Base-by-base conservation (phyloP, 441 rosid species). In the Jatropha podagrica region DNA sequence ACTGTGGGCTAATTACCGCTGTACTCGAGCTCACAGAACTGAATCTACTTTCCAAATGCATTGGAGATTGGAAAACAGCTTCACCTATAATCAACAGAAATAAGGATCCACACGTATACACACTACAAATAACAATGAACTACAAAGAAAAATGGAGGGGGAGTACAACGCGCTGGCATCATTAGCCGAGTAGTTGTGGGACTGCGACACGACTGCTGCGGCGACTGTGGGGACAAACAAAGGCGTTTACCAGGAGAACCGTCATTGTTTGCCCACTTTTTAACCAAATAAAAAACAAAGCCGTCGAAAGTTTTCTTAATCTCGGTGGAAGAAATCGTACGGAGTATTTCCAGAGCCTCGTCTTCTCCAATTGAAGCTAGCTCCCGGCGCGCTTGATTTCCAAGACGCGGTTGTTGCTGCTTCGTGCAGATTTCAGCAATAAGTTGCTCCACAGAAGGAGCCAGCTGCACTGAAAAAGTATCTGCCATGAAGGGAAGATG, bases 361-460 rank as follows among this genome's bases (percentile, higher is more conserved):
- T 80, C 85, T 68, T 90, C 96, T 3, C 80, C 80, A 1, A 77
- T 9, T 0, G 66, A 61, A 59, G 85, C 83, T 7, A 94, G 86
- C 32, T 20, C 55, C 40, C 4, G 71, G 65, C 86, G 83, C n/a
- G 87, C 75, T 1, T 2, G 20, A 40, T 48, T 4, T 2, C 23
- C 48, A 7, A 87, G 83, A 4, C 79, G 84, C 18, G 67, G 76
- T 61, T 56, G 73, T 0, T 72, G 67, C 78, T 85, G 87, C 42
- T 83, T 79, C 1, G 0, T 11, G 68, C 88, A 86, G 11, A 94
- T 86, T 60, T 10, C 63, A 15, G 23, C 46, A 1, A 93, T 83
- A 20, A 74, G 38, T 0, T 61, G 69, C 77, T 91, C 92, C 7
- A 89, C 83, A 2, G 83, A 32, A 41, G 1, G 68, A 20, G 95